These are phyloP conservation scores for Dentipellis sp. DNA, from an alignment of 768 basidiomycete genomes.

Conservation along the genomic window DNA sequence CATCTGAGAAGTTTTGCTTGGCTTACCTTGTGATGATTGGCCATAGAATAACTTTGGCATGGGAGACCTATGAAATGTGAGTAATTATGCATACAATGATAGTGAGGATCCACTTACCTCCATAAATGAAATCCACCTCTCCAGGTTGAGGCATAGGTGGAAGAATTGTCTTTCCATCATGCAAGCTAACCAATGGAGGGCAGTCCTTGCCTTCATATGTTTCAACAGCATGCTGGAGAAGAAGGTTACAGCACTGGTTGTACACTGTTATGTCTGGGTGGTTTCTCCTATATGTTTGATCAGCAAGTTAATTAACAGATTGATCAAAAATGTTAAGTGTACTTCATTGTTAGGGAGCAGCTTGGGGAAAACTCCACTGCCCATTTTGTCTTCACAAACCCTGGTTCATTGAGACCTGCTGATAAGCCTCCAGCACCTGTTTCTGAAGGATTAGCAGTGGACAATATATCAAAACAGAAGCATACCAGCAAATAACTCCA, in stretches of 20 bases:
- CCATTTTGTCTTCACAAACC: constrained; percentile 55
- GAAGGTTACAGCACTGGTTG: constrained; percentile 51
- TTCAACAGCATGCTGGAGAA: constrained; percentile 52
- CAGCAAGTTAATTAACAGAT: neutral
- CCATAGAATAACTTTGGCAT: constrained; percentile 62
- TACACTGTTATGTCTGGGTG: constrained; percentile 53
- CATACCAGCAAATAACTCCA: constrained; percentile 65
- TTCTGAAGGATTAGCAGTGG: neutral
- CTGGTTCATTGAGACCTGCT: constrained; percentile 53
- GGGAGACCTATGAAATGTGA: constrained; percentile 45
- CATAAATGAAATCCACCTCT: constrained; percentile 65
- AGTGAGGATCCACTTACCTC: constrained; percentile 36
- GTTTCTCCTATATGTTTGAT: constrained; percentile 37
- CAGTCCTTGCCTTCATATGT: constrained; percentile 31
- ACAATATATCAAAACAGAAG: neutral
- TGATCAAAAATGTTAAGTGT: constrained; percentile 10
- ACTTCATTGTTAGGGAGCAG: constrained; percentile 60
- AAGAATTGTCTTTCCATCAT: constrained; percentile 26
- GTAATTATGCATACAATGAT: neutral
- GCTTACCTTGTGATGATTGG: constrained; percentile 52
- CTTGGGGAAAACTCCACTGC: constrained; percentile 58
- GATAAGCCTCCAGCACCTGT: constrained; percentile 71
- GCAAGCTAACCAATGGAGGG: constrained; percentile 27
- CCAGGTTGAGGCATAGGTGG: constrained; percentile 45
- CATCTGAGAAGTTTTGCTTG: neutral